These are phyloP conservation scores for barley (Hordeum vulgare) DNA, from an alignment of 176 grass and related monocot genomes.

Conservation along the genomic window MorexV3_pseudomolecules_assembly NC_058523.1:484729219-484729718, in stretches of 20 bases:
- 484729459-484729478: neutral
- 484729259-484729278: neutral
- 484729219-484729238: too few species aligned
- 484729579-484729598: slow-evolving; percentile 2
- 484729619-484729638: slow-evolving; percentile 9
- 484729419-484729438: neutral
- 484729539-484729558: neutral
- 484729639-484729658: slow-evolving; percentile 10
- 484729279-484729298: neutral
- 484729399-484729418: neutral
- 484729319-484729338: neutral
- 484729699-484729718: slow-evolving; percentile 37
- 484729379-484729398: neutral
- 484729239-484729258: neutral
- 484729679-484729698: slow-evolving; percentile 20
- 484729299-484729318: neutral
- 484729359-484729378: neutral
- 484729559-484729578: neutral
- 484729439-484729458: too few species aligned
- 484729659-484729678: slow-evolving; percentile 20
- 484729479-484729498: neutral
- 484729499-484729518: neutral
- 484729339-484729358: neutral
- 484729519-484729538: slow-evolving; percentile 1
- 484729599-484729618: neutral